These are phyloP conservation scores for Dictyostelium intermedium DNA, from an alignment of 78 protist genomes.

Conservation along the genomic window DNA sequence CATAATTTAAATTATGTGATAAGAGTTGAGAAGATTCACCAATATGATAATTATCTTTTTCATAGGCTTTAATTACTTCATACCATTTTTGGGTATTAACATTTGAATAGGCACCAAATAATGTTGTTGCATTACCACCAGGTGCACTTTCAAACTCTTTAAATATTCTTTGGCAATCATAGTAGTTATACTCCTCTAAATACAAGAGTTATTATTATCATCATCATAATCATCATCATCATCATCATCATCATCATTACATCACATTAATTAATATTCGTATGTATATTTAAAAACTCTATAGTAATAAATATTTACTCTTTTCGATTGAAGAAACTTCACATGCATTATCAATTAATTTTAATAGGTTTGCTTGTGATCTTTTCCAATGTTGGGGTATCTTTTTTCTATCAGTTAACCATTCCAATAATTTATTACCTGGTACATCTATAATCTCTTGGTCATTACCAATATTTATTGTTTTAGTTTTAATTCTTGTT, in stretches of 20 bases:
- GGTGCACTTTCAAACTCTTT: constrained; percentile 21
- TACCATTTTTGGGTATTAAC: constrained; percentile 59
- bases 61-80: constrained; percentile 31
- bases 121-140: constrained; percentile 3
- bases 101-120: constrained; percentile 59
- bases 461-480: neutral
- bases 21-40: constrained; percentile 48
- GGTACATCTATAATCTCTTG: constrained; percentile 51
- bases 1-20: constrained; percentile 62
- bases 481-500: neutral
- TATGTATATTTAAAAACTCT: neutral
- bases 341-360: constrained; percentile 23
- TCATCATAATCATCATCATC: neutral
- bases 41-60: constrained; percentile 23
- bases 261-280: no score
- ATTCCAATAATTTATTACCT: constrained; percentile 46
- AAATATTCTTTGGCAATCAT: constrained; percentile 36
- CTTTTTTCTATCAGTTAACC: constrained; percentile 58
- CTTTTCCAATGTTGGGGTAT: constrained; percentile 52
- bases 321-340: neutral
- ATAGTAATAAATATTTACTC: neutral
- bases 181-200: neutral
- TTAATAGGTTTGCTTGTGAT: neutral
- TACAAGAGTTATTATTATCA: neutral
- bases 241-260: no score